A percentile compares a stretch with the other conserved stretches of the same genome.
Evolutionary conservation across 2,329 filamentous ascomycete genomes (phyloP).

Genomic region (Ascochyta lentis): DNA sequence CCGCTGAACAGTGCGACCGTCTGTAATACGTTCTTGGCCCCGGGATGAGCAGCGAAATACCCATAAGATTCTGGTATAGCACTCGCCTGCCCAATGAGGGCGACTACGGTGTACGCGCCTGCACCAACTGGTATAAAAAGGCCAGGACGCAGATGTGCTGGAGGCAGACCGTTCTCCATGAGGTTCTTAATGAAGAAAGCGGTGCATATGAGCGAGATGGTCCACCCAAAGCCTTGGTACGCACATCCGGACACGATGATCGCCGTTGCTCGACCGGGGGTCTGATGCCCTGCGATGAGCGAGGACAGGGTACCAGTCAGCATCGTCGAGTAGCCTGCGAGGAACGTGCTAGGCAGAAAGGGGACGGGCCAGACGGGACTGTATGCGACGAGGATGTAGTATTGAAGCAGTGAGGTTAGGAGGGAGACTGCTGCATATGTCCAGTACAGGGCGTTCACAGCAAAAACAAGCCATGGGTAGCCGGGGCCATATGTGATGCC

Average conservation of each 20-base stretch:
- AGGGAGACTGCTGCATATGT: conserved; percentile 49
- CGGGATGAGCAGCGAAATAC: conserved; percentile 32
- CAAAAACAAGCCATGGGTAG: conserved; percentile 45
- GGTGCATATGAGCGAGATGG: conserved; percentile 71
- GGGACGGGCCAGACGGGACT: conserved; percentile 64
- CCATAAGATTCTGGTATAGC: conserved; percentile 51
- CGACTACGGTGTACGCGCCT: conserved; percentile 72
- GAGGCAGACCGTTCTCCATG: conserved; percentile 68
- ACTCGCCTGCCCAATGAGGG: conserved; percentile 70
- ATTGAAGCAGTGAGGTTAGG: conserved; percentile 51
- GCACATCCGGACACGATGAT: conserved; percentile 71
- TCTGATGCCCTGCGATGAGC: conserved; percentile 66
- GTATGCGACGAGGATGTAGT: conserved; percentile 67
- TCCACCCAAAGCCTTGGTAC: conserved; percentile 72
- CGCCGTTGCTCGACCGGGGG: conserved; percentile 59
- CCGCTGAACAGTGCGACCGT: conserved; percentile 52
- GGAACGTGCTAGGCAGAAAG: conserved; percentile 74
- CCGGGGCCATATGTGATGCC: conserved; percentile 38
- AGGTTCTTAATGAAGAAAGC: conserved; percentile 70
- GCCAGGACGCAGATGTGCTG: conserved; percentile 66
- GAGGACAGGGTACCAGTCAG: conserved; percentile 72
- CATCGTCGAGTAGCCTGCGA: conserved; percentile 73
- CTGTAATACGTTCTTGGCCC: conserved; percentile 42
- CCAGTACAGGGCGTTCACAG: conserved; percentile 50
- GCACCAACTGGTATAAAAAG: conserved; percentile 78